Evolutionary conservation across 2,329 filamentous ascomycete genomes (phyloP).

Genomic region (Sclerotinia subarctica): DNA sequence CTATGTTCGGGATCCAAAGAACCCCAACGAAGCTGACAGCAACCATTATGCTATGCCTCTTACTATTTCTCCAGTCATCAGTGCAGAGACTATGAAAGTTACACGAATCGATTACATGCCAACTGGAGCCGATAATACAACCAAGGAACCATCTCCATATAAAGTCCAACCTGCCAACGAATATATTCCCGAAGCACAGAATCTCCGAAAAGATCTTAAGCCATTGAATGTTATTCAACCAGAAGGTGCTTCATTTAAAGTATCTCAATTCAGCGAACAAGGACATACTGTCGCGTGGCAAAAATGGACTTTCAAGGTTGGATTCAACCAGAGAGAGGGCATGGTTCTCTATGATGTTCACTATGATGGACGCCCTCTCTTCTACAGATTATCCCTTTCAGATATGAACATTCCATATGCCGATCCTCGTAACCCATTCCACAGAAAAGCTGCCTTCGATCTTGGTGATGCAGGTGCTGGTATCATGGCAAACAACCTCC

Average conservation of each 20-base stretch:
- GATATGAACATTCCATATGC: constrained; percentile 61
- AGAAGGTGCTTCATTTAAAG: constrained; percentile 60
- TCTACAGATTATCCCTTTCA: constrained; percentile 63
- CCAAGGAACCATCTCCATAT: constrained; percentile 54
- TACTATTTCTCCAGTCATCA: constrained; percentile 63
- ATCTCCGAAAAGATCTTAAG: constrained; percentile 58
- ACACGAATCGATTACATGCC: constrained; percentile 68
- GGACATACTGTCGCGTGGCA: constrained; percentile 61
- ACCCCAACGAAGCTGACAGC: constrained; percentile 57
- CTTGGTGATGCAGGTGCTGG: constrained; percentile 65
- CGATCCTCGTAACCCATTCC: constrained; percentile 64
- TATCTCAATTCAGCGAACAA: constrained; percentile 49
- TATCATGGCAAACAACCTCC: constrained; percentile 65
- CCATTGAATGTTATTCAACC: constrained; percentile 63
- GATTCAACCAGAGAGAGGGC: constrained; percentile 62
- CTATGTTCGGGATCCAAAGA: constrained; percentile 61
- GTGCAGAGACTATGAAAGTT: constrained; percentile 59
- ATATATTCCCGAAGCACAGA: constrained; percentile 62
- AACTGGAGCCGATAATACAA: constrained; percentile 60
- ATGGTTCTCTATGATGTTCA: constrained; percentile 65
- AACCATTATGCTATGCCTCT: constrained; percentile 69
- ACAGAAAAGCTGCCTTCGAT: constrained; percentile 69
- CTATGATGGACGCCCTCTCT: constrained; percentile 61
- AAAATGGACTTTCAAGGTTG: constrained; percentile 60
- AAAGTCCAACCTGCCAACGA: constrained; percentile 57